Percentiles rank a stretch among this genome's conserved stretches.
phyloP scores from a whole-genome alignment of 2,329 filamentous ascomycete genomes.

The Penicillium paneum region DNA sequence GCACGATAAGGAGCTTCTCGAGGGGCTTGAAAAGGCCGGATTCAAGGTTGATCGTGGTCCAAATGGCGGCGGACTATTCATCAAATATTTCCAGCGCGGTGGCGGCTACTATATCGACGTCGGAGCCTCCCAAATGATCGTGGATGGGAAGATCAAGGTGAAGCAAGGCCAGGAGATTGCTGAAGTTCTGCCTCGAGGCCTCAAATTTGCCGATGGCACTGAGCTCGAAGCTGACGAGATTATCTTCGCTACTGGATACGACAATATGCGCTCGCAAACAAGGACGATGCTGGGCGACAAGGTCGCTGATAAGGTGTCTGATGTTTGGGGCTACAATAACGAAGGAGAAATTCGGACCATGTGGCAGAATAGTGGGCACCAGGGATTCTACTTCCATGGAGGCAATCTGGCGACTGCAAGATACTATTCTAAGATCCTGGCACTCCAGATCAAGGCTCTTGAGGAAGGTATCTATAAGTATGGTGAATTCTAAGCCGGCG shows the following conservation, averaged over 20 bases:
- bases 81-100: neutral
- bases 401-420: neutral
- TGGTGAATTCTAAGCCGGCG: neutral
- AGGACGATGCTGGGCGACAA: neutral
- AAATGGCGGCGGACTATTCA: neutral
- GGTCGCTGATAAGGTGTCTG: neutral
- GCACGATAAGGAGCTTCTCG: neutral
- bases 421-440: neutral
- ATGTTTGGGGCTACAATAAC: neutral
- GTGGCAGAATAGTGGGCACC: neutral
- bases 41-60: neutral
- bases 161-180: conserved; percentile 60
- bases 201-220: neutral
- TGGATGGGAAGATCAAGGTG: conserved; percentile 62
- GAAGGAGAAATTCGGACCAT: neutral
- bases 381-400: neutral
- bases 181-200: conserved; percentile 44
- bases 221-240: neutral
- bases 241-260: neutral
- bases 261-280: neutral
- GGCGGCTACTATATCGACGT: neutral
- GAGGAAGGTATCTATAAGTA: neutral
- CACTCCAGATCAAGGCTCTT: neutral
- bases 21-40: neutral
- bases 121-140: conserved; percentile 49